Base-by-base conservation (phyloP, 164 flowering plant genomes). In the Dillenia suffruticosa region DNA sequence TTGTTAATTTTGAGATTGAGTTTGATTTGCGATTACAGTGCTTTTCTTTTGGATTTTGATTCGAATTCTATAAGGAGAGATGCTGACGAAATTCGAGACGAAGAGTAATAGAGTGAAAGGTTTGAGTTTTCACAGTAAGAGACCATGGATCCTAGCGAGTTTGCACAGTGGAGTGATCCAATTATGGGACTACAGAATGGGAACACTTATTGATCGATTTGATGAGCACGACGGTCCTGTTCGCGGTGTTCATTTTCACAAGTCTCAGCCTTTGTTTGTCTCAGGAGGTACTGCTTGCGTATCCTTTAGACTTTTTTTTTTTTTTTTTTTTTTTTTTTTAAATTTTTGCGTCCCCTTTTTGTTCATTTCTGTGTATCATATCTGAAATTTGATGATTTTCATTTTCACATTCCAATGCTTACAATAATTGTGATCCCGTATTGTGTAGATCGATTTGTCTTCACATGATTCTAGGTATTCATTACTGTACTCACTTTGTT, bases 101-200 rank as follows among this genome's bases (percentile, higher is more conserved):
- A 74, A 77, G 72, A 74, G 81, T 70, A 74, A 77, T 64, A 58
- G 76, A 22, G 81, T 77, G 22, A 77, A 74, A 47, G 81, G 81
- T 3, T 16, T 77, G 74, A 74, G 81, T 68, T 77, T 77, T 51
- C 81, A 74, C 65, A 51, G n/a, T 46, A 71, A 74, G 65, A 69
- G 81, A 46, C 81, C 81, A 69, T 77, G 81, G 81, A 77, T 77
- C 71, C 66, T 77, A 26, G 76, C 81, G 44, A 71, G 76, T 56
- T 66, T 77, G 22, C 78, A 77, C 62, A 77, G 74, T 40, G 81
- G 81, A 13, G 78, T 74, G 61, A 72, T 77, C 54, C 78, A 74
- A 70, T 72, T 77, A 1, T 77, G 81, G 78, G 78, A 77, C 65
- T 77, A 77, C 57, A 54, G 81, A 48, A 72, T 74, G 72, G 81